Evolutionary conservation across 2,329 filamentous ascomycete genomes (phyloP).

Genomic region (Alternaria sp.): DNA sequence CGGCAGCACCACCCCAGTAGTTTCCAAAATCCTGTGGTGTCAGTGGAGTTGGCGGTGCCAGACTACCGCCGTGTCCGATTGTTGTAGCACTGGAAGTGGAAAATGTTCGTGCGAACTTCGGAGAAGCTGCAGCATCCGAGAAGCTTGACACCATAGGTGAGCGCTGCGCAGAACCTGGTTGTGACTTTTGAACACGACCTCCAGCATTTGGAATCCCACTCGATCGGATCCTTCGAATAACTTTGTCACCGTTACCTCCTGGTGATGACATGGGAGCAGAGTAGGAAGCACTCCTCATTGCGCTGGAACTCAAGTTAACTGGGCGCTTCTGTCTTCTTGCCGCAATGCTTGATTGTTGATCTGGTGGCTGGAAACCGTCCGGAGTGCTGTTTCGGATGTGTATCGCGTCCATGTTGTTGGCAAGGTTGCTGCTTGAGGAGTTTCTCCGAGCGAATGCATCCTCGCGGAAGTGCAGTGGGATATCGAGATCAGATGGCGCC

Average conservation of each 20-base stretch:
- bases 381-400: constrained; percentile 48
- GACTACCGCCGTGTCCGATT: constrained; percentile 48
- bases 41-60: constrained; percentile 60
- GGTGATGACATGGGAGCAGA: constrained; percentile 53
- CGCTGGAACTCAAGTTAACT: constrained; percentile 52
- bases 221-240: constrained; percentile 59
- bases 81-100: constrained; percentile 50
- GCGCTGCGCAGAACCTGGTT: constrained; percentile 56
- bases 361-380: constrained; percentile 50
- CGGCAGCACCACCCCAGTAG: constrained; percentile 53
- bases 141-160: constrained; percentile 59
- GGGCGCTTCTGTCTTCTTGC: constrained; percentile 53
- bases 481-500: constrained; percentile 44
- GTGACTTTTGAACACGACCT: constrained; percentile 59
- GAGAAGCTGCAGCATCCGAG: constrained; percentile 58
- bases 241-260: constrained; percentile 50
- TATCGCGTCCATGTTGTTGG: constrained; percentile 51
- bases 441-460: constrained; percentile 48
- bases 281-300: constrained; percentile 55
- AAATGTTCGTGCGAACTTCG: constrained; percentile 54
- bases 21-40: constrained; percentile 55
- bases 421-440: constrained; percentile 51
- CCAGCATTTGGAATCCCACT: constrained; percentile 55
- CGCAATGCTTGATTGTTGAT: constrained; percentile 53
- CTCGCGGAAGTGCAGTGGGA: constrained; percentile 40